Evolutionary conservation across 108 stramenopile species (phyloP).

Genomic region (Skeletonema menzelii): DNA sequence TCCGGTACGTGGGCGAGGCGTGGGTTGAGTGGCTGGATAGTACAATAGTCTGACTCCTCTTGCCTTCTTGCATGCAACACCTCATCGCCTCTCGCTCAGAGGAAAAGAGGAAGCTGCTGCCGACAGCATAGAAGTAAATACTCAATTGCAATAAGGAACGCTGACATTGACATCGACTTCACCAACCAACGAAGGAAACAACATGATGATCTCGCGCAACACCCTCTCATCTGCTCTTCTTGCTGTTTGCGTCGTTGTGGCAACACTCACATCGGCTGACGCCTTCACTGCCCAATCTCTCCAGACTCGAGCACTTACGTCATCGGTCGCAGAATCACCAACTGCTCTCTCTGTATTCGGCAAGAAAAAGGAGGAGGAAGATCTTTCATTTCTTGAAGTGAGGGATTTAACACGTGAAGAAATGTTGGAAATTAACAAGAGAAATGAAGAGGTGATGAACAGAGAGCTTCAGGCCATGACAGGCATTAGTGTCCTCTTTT

Average conservation of each 20-base stretch:
- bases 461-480: conserved; percentile 78
- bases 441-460: conserved; percentile 83
- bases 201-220: conserved; percentile 31
- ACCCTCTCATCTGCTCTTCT: conserved; percentile 3
- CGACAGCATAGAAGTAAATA: no score
- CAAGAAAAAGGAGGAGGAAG: conserved; percentile 68
- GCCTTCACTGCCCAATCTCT: conserved; percentile 38
- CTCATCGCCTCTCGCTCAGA: no score
- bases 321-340: neutral
- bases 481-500: conserved; percentile 69
- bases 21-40: no score
- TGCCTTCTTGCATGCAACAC: no score
- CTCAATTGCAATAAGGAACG: neutral
- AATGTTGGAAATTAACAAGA: conserved; percentile 72
- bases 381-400: conserved; percentile 70
- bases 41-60: no score
- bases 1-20: no score
- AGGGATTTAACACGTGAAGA: conserved; percentile 85
- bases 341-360: conserved; percentile 45
- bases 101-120: no score
- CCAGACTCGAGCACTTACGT: conserved; percentile 17
- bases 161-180: neutral
- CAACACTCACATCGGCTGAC: conserved; percentile 11
- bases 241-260: conserved; percentile 10
- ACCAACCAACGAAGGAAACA: neutral